Evolutionary conservation across 176 grass and related monocot species (phyloP), one percentile per base, ranked within the genome.

Genomic region (Eragrostis curvula): DNA sequence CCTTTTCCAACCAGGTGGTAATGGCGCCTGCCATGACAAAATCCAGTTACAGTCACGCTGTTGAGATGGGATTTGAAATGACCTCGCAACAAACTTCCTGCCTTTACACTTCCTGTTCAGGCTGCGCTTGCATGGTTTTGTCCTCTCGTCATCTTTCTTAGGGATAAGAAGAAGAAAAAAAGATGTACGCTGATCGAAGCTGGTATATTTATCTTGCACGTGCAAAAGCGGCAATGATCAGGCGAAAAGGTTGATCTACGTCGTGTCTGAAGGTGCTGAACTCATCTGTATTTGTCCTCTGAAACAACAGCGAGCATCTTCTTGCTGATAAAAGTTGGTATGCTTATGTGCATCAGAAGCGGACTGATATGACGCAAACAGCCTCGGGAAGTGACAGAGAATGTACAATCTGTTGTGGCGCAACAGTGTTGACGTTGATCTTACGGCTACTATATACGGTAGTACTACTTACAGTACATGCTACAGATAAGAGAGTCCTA

Each of bases 321-420:
- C 20, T 49, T 32, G 68, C 68, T 46, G 79, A 82, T 39, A 72
- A 72, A 72, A 74, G 58, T 66, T 66, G 70, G 59, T 52, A 25
- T 12, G 44, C 28, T 12, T 12, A 13, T 23, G 28, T 16, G 0
- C 18, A 20, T 17, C 17, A 48, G 36, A 42, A 61, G 51, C 16
- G 32, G 29, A 52, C 60, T 73, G 80, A 63, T 64, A 73, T 17
- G 32, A 30, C 36, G 10, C 29, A 6, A 13, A 39, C 13, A 51
- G 29, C 29, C 11, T 9, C 21, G 18, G 3, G 25, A 46, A 14
- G 56, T 58, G 17, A 47, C 66, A 9, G 44, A 45, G 32, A 36
- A 36, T 36, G 32, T 36, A 36, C 32, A 36, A 36, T 36, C 32
- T 36, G 32, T 36, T 36, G 4, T 36, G 32, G 32, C 32, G 32